Base-by-base conservation (phyloP, 805 yeast species). In the Ascoidea asiatica region DNA sequence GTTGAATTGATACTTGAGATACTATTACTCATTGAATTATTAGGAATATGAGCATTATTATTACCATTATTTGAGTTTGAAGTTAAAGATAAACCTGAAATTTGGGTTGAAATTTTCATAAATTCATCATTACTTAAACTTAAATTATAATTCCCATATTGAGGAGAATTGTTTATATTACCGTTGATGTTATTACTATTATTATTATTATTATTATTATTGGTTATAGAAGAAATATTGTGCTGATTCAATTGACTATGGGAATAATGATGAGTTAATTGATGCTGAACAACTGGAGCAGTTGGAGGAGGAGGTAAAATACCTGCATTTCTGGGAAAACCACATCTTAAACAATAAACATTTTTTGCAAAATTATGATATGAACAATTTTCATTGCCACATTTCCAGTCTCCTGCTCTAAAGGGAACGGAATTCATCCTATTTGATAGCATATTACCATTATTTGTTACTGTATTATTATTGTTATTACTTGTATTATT, bases 361-460 rank as follows among this genome's bases (percentile, higher is more conserved):
- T 88, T 88, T 56, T 88, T 88, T 3, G 96, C 96, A 68, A 88
- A 88, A 60, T 88, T 88, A 61, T 88, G 97, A 60, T 89, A 88
- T 33, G 78, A 72, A 60, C 97, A 88, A 50, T 74, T 77, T 21
- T 75, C 68, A 41, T 46, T 29, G 8, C 8, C 8, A 66, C 97
- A 88, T 61, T 87, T 89, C 97, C 97, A 88, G 62, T 88, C 97
- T 43, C 97, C 97, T 2, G 96, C 96, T 54, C 97, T 73, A 63
- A 89, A 89, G 23, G 96, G 96, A 17, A 89, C 94, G 38, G 43
- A 49, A 45, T 48, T 52, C 42, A 47, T 49, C 17, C 43, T 50
- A 33, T 39, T 35, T n/a, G 41, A 22, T 17, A 42, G 46, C n/a
- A n/a, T 50, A 18, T 45, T 50, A 20, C 37, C 38, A 23, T 35